Percentiles rank a stretch among this genome's conserved stretches.
phyloP scores from a whole-genome alignment of 2,329 filamentous ascomycete genomes.

The Tothia fuscella region DNA sequence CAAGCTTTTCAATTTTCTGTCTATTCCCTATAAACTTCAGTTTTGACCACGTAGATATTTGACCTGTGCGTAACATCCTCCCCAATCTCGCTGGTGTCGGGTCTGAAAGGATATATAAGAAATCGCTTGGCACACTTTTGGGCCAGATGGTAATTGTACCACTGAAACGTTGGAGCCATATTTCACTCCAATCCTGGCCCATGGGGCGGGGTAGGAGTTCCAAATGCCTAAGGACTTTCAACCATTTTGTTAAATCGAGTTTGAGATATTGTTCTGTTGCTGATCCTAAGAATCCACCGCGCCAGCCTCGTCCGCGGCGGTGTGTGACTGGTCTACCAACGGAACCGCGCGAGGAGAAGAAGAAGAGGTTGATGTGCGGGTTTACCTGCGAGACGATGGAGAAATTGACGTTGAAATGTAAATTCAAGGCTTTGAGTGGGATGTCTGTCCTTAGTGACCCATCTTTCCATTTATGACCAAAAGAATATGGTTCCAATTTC shows the following conservation, averaged over 20 bases:
- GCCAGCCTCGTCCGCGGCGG: constrained; percentile 85
- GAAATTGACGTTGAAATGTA: constrained; percentile 98
- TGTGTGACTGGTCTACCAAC: constrained; percentile 92
- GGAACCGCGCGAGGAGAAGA: constrained; percentile 87
- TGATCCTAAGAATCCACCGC: constrained; percentile 85
- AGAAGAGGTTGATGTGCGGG: constrained; percentile 96
- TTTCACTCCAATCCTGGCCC: constrained; percentile 91
- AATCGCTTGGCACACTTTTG: constrained; percentile 65
- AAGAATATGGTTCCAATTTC: constrained; percentile 75
- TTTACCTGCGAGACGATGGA: constrained; percentile 83
- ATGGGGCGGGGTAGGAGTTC: constrained; percentile 82
- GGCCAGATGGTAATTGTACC: constrained; percentile 97
- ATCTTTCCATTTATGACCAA: constrained; percentile 99
- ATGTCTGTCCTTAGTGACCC: constrained; percentile 91
- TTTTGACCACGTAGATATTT: constrained; percentile 82
- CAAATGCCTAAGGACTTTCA: constrained; percentile 84
- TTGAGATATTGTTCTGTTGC: constrained; percentile 93
- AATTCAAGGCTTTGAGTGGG: constrained; percentile 81
- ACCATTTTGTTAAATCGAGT: constrained; percentile 93
- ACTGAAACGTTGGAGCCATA: constrained; percentile 91
- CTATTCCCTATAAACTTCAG: constrained; percentile 84
- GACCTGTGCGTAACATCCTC: constrained; percentile 80
- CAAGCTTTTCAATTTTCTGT: constrained; percentile 65
- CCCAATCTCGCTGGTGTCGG: constrained; percentile 64
- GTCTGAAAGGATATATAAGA: constrained; percentile 75